These are phyloP conservation scores for Flagelloscypha sp. DNA, from an alignment of 768 basidiomycete genomes.

Conservation along the genomic window DNA sequence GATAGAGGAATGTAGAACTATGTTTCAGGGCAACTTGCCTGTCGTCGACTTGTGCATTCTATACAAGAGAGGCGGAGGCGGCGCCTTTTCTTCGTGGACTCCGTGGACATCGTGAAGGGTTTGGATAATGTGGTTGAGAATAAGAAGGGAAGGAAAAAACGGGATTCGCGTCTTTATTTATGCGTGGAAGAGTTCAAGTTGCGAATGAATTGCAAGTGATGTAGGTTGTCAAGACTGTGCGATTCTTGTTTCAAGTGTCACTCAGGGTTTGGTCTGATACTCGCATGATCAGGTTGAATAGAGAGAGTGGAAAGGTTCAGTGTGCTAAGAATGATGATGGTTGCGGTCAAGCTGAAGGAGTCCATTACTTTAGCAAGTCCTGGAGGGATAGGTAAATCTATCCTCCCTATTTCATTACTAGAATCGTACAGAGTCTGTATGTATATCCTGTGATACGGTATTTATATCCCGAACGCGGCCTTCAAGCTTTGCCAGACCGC, in stretches of 20 bases:
- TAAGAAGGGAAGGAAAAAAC: slow-evolving; percentile 2
- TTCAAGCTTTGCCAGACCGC: slow-evolving; percentile 85
- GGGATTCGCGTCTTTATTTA: no score
- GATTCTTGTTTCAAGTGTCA: slow-evolving; percentile 12
- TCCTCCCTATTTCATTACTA: slow-evolving; percentile 12
- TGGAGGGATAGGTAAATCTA: slow-evolving; percentile 7
- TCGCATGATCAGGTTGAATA: no score
- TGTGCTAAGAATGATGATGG: slow-evolving; percentile 12
- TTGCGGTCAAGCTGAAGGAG: slow-evolving; percentile 10
- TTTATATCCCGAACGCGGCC: slow-evolving; percentile 39
- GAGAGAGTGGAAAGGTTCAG: slow-evolving; percentile 10
- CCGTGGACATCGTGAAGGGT: slow-evolving; percentile 1
- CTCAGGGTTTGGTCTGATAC: no score
- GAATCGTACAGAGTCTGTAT: slow-evolving; percentile 15
- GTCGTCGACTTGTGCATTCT: slow-evolving; percentile 48
- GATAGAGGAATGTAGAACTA: slow-evolving; percentile 7
- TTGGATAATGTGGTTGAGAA: background rate
- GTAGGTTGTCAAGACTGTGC: slow-evolving; percentile 5
- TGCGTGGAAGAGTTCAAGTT: background rate
- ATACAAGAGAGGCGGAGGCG: slow-evolving; percentile 46
- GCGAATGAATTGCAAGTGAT: slow-evolving; percentile 1
- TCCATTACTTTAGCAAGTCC: slow-evolving; percentile 4
- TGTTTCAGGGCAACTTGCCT: slow-evolving; percentile 25
- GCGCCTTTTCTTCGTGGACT: slow-evolving; percentile 30
- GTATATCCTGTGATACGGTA: no score